A percentile compares a stretch with the other conserved stretches of the same genome.
These are phyloP conservation scores for Spiraea crenata DNA, from an alignment of 331 rosid species.

Conservation along the genomic window DNA sequence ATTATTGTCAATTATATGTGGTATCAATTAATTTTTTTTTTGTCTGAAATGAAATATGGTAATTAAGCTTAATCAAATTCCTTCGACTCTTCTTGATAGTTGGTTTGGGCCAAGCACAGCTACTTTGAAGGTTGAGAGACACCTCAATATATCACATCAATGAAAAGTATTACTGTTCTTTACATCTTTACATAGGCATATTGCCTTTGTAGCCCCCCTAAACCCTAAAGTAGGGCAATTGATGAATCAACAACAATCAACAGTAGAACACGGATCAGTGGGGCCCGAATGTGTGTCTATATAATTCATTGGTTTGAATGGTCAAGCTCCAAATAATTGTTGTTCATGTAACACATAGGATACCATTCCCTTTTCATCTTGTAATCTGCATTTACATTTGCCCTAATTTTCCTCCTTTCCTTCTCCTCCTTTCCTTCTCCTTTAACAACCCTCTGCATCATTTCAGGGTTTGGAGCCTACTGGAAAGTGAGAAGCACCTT, in stretches of 20 bases:
- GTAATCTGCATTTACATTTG: neutral
- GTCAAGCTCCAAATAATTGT: constrained; percentile 83
- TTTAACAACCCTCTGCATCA: neutral
- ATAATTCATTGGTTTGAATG: constrained; percentile 59
- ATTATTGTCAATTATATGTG: too few species aligned
- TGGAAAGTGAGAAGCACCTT: neutral
- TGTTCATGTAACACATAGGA: constrained; percentile 57
- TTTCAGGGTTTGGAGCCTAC: neutral
- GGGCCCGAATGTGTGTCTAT: constrained; percentile 40
- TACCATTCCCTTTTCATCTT: constrained; percentile 31
- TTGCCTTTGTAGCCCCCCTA: constrained; percentile 18
- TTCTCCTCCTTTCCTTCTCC: neutral
- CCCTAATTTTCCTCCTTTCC: neutral
- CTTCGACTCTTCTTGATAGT: neutral
- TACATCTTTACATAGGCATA: constrained; percentile 30
- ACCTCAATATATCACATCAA: constrained; percentile 53
- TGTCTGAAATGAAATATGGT: neutral
- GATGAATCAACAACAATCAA: constrained; percentile 35
- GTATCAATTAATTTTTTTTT: too few species aligned
- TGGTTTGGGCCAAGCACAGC: constrained; percentile 2
- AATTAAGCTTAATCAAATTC: neutral
- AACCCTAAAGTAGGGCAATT: constrained; percentile 38
- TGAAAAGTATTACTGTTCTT: constrained; percentile 42
- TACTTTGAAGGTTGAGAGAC: constrained; percentile 29
- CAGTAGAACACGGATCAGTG: constrained; percentile 15